These are phyloP conservation scores for Ambrosiella xylebori DNA, from an alignment of 2,329 filamentous ascomycete genomes.

Conservation along the genomic window DNA sequence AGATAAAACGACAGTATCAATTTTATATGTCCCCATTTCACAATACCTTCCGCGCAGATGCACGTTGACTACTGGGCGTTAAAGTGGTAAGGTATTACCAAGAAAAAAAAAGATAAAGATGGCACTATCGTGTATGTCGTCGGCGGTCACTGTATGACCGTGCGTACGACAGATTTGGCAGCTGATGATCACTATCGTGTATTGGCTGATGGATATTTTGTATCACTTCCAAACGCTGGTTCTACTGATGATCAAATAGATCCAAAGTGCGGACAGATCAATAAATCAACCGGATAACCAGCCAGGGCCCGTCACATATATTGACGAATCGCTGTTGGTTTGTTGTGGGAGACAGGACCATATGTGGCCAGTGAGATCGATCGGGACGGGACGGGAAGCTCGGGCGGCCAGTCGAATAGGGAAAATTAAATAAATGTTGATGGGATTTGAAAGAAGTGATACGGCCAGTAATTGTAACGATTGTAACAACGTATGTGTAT, in stretches of 20 bases:
- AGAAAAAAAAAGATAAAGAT: neutral
- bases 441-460: too few relatives aligned
- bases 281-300: too few relatives aligned
- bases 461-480: too few relatives aligned
- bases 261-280: neutral
- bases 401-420: too few relatives aligned
- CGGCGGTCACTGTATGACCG: neutral
- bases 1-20: neutral
- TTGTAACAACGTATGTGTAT: too few relatives aligned
- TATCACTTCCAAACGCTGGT: neutral
- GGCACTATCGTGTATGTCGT: neutral
- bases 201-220: neutral
- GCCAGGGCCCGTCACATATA: too few relatives aligned
- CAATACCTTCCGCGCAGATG: too few relatives aligned
- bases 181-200: neutral
- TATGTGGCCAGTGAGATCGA: too few relatives aligned
- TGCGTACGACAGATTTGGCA: neutral
- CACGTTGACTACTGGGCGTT: neutral
- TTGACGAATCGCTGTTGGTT: too few relatives aligned
- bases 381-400: too few relatives aligned
- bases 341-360: too few relatives aligned
- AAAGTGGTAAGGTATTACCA: neutral
- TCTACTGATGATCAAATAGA: neutral
- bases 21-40: neutral
- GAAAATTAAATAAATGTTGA: too few relatives aligned